phyloP scores from a whole-genome alignment of 1,139 yeast species.

The Debaryomycetaceae sp. region DNA sequence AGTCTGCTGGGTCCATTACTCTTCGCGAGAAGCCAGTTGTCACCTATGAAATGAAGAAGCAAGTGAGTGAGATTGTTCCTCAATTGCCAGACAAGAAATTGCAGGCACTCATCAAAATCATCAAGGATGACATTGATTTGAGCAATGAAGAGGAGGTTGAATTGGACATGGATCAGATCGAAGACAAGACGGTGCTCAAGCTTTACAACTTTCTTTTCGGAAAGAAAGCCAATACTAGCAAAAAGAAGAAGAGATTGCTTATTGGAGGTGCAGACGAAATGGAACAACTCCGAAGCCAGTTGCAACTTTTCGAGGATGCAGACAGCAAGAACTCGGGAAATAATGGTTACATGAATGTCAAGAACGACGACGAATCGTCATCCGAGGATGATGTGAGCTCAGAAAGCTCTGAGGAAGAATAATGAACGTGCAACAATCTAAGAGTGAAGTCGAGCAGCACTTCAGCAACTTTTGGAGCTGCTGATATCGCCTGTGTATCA shows the following conservation, averaged over 20 bases:
- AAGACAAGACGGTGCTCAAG: conserved; percentile 76
- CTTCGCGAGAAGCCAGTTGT: conserved; percentile 38
- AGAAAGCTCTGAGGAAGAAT: conserved; percentile 67
- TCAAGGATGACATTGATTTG: conserved; percentile 79
- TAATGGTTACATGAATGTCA: conserved; percentile 24
- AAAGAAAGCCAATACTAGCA: conserved; percentile 41
- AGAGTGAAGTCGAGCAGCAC: not conserved
- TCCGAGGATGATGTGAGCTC: conserved; percentile 44
- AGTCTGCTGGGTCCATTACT: conserved; percentile 8
- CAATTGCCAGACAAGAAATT: conserved; percentile 75
- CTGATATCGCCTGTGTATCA: conserved; percentile 4
- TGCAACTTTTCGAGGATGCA: conserved; percentile 68
- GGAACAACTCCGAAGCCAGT: conserved; percentile 77
- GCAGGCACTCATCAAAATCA: conserved; percentile 78
- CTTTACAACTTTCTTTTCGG: conserved; percentile 77
- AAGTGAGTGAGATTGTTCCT: conserved; percentile 81
- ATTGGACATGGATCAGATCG: conserved; percentile 91
- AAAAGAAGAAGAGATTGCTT: conserved; percentile 44
- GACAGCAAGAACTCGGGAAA: conserved; percentile 17
- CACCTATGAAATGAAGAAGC: conserved; percentile 95
- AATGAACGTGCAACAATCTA: too few species aligned
- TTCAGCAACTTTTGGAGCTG: conserved; percentile 1
- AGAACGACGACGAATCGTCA: conserved; percentile 37
- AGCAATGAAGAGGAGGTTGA: conserved; percentile 82
- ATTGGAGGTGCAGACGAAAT: conserved; percentile 75